Evolutionary conservation across 768 basidiomycete species (phyloP), one percentile per base, ranked within the genome.

Genomic region (Serendipita vermifera): DNA sequence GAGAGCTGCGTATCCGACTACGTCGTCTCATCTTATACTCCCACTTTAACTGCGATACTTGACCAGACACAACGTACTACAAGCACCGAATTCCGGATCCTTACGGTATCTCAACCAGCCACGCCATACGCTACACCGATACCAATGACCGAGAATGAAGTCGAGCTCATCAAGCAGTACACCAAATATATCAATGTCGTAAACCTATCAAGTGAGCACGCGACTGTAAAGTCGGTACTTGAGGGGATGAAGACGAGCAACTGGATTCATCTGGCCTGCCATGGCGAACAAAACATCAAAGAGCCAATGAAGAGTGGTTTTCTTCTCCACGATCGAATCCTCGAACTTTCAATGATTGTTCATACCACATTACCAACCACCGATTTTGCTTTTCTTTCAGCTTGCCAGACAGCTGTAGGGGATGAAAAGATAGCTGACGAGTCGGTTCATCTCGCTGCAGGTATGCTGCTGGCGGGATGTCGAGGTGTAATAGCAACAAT

Each of bases 11-110:
- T 54, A 6, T 60, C 1, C 56, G 61, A 38, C 38, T 67, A 5
- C 62, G 64, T 39, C 24, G 51, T 70, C 32, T 70, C 70, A 4
- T 70, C 69, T 9, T 70, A 70, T 53, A 71, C 67, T 4, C 69
- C 70, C 0, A 66, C 67, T 0, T 17, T 70, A 2, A 56, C 61
- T 6, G 66, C 70, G 3, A 61, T 70, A 33, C 33, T 63, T 36
- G 35, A 36, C n/a, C 35, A 36, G n/a, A 9, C 33, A 26, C 13
- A 15, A 20, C 31, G 6, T 11, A 15, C 29, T 24, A 29, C 14
- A 4, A 15, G 5, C n/a, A 6, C n/a, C 2, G 17, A 20, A 9
- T 33, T 56, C 5, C 26, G 27, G 13, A 3, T 64, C 11, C 58
- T 64, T 9, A 48, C 55, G 6, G 55, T 66, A 15, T 36, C 31